Evolutionary conservation across 2,329 filamentous ascomycete genomes (phyloP), one percentile per base, ranked within the genome.

Genomic region (Rugonectria rugulosa): DNA sequence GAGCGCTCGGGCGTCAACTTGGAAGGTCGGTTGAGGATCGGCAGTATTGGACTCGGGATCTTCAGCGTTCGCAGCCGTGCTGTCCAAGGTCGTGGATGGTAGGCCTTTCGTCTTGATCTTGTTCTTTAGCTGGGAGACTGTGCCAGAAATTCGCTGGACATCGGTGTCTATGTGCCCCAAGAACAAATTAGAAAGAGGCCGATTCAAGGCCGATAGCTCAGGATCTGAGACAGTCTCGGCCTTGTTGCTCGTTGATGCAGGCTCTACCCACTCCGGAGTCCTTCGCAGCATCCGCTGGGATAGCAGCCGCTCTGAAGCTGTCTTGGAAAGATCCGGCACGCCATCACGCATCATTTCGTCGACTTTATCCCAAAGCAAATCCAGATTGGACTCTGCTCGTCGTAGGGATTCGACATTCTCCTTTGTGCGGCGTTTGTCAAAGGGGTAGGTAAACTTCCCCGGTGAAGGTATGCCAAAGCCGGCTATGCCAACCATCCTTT

Each of bases 261-360:
- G 72, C 47, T 80, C 77, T 21, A 74, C 61, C 79, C 81, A 85
- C 11, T 76, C 72, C 1, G 76, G 70, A 0, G 81, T 85, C 14
- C 82, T 74, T 24, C 77, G 75, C 6, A 85, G 61, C 2, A 58
- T 62, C 4, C 76, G 75, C 24, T 73, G 66, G 0, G 69, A 69
- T 4, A 79, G 60, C 0, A 78, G 53, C 2, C 58, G 53, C 9
- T 63, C 19, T 2, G 70, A 15, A 32, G 71, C 64, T n/a, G 69
- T 69, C 5, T 63, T 67, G 0, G 60, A 50, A 21, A 73, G 32
- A 3, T 65, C 12, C 32, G 53, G 4, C 0, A 2, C 2, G 2
- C 57, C 54, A 2, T 4, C 7, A 7, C 59, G 52, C 4, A 72
- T 21, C 1, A 63, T 2, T 12, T 23, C 29, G 15, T 65, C 53